A percentile compares a stretch with the other conserved stretches of the same genome.
Conservation (phyloP, 257 asterid species). For the Anisodus acutangulus region DNA sequence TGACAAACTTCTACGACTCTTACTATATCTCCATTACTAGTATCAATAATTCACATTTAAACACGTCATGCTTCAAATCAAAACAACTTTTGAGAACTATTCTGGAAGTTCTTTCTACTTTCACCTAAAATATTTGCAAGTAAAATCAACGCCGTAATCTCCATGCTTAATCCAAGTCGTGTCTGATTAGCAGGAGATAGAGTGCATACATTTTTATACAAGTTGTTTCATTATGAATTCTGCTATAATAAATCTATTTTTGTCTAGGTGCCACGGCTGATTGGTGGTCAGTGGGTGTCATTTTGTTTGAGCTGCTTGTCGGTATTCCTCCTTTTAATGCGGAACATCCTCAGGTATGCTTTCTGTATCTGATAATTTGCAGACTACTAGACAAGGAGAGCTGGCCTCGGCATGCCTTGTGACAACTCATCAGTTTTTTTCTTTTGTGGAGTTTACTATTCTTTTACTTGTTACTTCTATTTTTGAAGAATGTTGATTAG, state of each 20-base stretch:
- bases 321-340: constrained; percentile 97
- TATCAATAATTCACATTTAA: not conserved
- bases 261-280: constrained; percentile 83
- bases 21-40: not conserved
- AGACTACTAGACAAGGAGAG: constrained; percentile 22
- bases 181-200: not conserved
- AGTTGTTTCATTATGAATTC: constrained; percentile 20
- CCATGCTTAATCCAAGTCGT: not conserved
- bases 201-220: constrained; percentile 15
- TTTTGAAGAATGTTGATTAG: not conserved
- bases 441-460: not conserved
- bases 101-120: not conserved
- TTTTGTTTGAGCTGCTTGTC: constrained; percentile 82
- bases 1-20: not conserved
- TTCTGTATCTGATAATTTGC: not conserved
- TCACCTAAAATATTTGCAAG: constrained; percentile 1
- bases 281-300: constrained; percentile 98
- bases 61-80: not conserved
- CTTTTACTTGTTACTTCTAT: not conserved
- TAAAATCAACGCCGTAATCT: not conserved
- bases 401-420: not conserved
- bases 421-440: not conserved
- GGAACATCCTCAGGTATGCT: constrained; percentile 72
- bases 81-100: constrained; percentile 14
- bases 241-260: constrained; percentile 20